Base-by-base conservation (phyloP, 345 rosid species). In the Eucalyptus dawsonii region DNA sequence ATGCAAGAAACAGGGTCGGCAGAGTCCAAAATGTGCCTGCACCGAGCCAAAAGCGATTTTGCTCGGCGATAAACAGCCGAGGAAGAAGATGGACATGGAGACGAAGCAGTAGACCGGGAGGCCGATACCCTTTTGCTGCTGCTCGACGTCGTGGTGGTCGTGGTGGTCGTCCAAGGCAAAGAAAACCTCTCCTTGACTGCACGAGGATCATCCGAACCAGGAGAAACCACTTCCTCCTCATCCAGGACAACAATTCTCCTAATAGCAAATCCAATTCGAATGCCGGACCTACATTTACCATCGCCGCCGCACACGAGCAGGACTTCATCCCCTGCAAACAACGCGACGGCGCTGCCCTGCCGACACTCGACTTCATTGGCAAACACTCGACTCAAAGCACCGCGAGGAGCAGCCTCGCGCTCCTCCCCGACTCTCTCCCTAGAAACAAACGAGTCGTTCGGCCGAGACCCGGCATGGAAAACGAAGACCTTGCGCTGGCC, bases 111-210 rank as follows among this genome's bases (percentile, higher is more conserved):
- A 80, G 91, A 92, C 90, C 76, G 91, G 37, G 90, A 65, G 88
- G 99, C 98, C 89, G 93, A 96, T 91, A 96, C 95, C 95, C 98
- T 93, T 91, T 95, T 96, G 88, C 90, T 94, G 90, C 96, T 91
- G 87, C 89, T 93, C 88, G 97, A 95, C 90, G 96, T 87, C 3
- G 96, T 87, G 58, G 86, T 31, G 83, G 45, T 76, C 15, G 47
- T 76, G 50, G 62, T 24, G 67, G 42, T 87, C 6, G 80, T 89
- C 76, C 15, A 42, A 62, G 87, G 86, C 45, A 86, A 88, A 80
- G 85, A 88, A 19, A 44, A 44, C 42, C 56, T 65, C 60, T 44
- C 83, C 83, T 53, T 24, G 65, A 47, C 47, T 16, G 21, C 47
- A 49, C 25, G 9, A 53, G 34, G 47, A 40, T 89, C 80, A 16